phyloP scores from a whole-genome alignment of 192 early-diverging fungal species.

The Mortierella claussenii region DNA sequence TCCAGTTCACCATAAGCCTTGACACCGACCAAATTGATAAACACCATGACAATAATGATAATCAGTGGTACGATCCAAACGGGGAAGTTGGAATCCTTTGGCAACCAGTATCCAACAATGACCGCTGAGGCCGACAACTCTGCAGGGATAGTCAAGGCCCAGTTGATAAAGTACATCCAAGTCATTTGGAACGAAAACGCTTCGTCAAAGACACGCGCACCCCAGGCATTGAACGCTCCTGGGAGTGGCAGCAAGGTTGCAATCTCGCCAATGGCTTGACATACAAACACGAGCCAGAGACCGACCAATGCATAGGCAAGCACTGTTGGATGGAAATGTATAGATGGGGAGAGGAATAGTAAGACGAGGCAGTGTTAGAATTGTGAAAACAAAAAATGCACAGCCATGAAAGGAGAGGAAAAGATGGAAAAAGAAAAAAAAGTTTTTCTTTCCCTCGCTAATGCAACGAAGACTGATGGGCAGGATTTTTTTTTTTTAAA shows the following conservation, averaged over 20 bases:
- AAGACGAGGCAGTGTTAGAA: no score
- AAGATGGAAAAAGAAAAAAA: no score
- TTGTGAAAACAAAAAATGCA: no score
- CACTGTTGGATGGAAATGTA: no score
- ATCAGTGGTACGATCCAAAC: constrained; percentile 19
- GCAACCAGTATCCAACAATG: constrained; percentile 72
- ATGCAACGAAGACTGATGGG: no score
- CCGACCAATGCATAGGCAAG: constrained; percentile 74
- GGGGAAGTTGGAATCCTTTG: constrained; percentile 24
- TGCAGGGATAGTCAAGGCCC: constrained; percentile 65
- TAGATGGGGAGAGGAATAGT: no score
- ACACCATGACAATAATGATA: constrained; percentile 66
- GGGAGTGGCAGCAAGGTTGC: constrained; percentile 81
- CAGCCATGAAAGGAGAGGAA: no score
- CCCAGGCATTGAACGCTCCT: constrained; percentile 81
- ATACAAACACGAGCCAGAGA: constrained; percentile 71
- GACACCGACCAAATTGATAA: constrained; percentile 70
- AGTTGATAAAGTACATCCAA: no score
- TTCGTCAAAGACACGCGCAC: constrained; percentile 83
- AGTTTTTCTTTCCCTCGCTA: no score
- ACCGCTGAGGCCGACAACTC: constrained; percentile 81
- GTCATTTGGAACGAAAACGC: constrained; percentile 73
- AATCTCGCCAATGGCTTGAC: constrained; percentile 84
- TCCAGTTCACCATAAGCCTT: constrained; percentile 80
- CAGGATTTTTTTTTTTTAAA: no score